Conservation (phyloP, 2,329 filamentous ascomycete species). For the Septoria linicola region DNA sequence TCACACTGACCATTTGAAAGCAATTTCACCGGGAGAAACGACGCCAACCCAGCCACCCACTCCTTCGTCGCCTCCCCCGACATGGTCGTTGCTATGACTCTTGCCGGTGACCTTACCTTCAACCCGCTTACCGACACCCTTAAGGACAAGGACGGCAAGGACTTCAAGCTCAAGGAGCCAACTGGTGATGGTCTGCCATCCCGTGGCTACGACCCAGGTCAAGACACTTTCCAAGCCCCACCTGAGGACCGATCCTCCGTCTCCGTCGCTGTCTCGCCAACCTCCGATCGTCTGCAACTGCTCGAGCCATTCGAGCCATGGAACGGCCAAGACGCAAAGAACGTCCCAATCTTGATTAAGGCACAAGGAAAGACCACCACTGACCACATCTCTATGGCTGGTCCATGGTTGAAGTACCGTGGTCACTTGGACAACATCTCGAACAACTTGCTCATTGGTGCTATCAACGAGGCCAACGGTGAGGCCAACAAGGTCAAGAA, state of each 20-base stretch:
- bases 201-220: constrained; percentile 74
- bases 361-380: constrained; percentile 68
- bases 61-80: constrained; percentile 91
- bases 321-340: constrained; percentile 77
- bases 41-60: constrained; percentile 91
- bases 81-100: constrained; percentile 79
- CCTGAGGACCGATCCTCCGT: constrained; percentile 73
- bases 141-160: constrained; percentile 93
- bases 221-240: constrained; percentile 67
- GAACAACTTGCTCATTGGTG: constrained; percentile 99
- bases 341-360: constrained; percentile 95
- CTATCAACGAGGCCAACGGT: constrained; percentile 91
- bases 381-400: constrained; percentile 60
- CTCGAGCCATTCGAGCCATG: constrained; percentile 81
- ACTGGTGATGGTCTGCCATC: constrained; percentile 76
- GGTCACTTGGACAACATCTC: constrained; percentile 99
- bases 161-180: constrained; percentile 83
- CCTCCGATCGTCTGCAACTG: constrained; percentile 90
- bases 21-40: constrained; percentile 96
- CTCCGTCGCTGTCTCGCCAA: constrained; percentile 77
- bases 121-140: constrained; percentile 88
- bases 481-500: constrained; percentile 99
- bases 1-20: too few relatives aligned
- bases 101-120: constrained; percentile 84
- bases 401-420: constrained; percentile 98